A percentile compares a stretch with the other conserved stretches of the same genome.
Evolutionary conservation across 2,329 filamentous ascomycete species (phyloP).

Genomic region (Decorospora gaudefroyi): DNA sequence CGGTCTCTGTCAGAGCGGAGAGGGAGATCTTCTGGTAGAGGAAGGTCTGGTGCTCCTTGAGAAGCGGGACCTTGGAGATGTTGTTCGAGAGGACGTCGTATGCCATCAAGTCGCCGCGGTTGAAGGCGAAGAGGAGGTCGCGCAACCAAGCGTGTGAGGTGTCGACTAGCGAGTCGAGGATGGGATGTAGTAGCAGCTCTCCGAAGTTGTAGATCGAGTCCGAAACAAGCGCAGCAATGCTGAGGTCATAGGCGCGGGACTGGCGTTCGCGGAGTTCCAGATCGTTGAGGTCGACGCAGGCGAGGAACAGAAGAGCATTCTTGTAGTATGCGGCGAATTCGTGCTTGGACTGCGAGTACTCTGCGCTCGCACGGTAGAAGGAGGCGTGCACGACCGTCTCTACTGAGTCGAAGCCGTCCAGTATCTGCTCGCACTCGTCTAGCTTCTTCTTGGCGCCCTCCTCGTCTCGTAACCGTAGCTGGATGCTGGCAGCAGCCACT

Average conservation of each 20-base stretch:
- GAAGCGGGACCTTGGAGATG: slow-evolving; percentile 76
- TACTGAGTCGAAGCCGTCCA: slow-evolving; percentile 91
- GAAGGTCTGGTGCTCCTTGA: slow-evolving; percentile 78
- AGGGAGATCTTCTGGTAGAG: slow-evolving; percentile 98
- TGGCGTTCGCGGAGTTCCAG: slow-evolving; percentile 76
- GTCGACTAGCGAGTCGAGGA: slow-evolving; percentile 80
- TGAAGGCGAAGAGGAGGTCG: slow-evolving; percentile 96
- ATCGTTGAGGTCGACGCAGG: slow-evolving; percentile 83
- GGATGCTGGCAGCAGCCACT: slow-evolving; percentile 85
- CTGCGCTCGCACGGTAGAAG: slow-evolving; percentile 93
- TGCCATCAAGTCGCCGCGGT: slow-evolving; percentile 85
- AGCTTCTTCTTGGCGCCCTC: slow-evolving; percentile 85
- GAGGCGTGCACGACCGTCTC: slow-evolving; percentile 94
- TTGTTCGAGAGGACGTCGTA: slow-evolving; percentile 84
- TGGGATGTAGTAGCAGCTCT: slow-evolving; percentile 95
- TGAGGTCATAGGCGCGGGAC: slow-evolving; percentile 86
- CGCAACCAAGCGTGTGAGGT: slow-evolving; percentile 84
- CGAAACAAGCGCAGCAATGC: slow-evolving; percentile 88
- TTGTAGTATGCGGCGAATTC: slow-evolving; percentile 98
- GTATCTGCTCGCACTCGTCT: slow-evolving; percentile 81
- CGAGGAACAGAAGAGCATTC: slow-evolving; percentile 95
- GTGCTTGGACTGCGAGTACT: slow-evolving; percentile 89
- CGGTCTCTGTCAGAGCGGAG: slow-evolving; percentile 91
- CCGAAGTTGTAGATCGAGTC: slow-evolving; percentile 99
- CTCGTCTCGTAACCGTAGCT: slow-evolving; percentile 76